A percentile compares a stretch with the other conserved stretches of the same genome.
Conservation (phyloP, 495 filamentous ascomycete species). For the Aspergillus baeticus region DNA sequence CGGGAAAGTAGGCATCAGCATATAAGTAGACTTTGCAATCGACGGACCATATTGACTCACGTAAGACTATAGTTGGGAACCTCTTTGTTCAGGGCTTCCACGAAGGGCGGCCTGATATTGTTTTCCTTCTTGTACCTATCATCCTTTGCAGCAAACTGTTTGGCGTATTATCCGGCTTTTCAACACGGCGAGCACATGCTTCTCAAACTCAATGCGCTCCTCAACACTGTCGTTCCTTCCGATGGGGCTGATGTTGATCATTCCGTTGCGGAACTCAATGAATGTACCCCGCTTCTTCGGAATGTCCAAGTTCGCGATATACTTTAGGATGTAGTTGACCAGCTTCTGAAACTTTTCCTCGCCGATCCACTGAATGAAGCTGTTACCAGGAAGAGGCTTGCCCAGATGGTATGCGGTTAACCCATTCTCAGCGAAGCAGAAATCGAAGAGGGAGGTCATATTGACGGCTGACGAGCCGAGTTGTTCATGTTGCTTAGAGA, state of each 20-base stretch:
- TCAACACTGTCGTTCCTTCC: conserved; percentile 83
- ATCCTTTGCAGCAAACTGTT: conserved; percentile 14
- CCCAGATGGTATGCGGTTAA: conserved; percentile 87
- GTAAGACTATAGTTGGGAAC: conserved; percentile 84
- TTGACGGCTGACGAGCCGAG: conserved; percentile 62
- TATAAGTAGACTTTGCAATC: not conserved
- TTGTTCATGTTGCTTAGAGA: conserved; percentile 94
- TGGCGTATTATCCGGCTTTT: not conserved
- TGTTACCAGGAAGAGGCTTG: conserved; percentile 63
- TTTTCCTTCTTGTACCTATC: conserved; percentile 68
- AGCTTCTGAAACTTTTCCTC: conserved; percentile 90
- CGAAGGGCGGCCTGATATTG: conserved; percentile 68
- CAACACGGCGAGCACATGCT: conserved; percentile 24
- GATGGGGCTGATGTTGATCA: conserved; percentile 92
- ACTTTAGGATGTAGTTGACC: conserved; percentile 81
- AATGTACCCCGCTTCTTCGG: conserved; percentile 95
- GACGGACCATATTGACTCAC: conserved; percentile 46
- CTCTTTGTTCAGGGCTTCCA: conserved; percentile 71
- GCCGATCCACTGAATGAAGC: conserved; percentile 90
- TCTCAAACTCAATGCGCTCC: conserved; percentile 77
- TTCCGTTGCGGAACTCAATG: conserved; percentile 92
- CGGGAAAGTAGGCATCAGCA: not conserved
- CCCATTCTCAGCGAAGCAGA: conserved; percentile 94
- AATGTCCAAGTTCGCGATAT: conserved; percentile 80
- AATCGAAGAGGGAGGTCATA: conserved; percentile 86